phyloP scores from a whole-genome alignment of 371 early-diverging fungal genomes.

The Syncephalastrum monosporum region DNA sequence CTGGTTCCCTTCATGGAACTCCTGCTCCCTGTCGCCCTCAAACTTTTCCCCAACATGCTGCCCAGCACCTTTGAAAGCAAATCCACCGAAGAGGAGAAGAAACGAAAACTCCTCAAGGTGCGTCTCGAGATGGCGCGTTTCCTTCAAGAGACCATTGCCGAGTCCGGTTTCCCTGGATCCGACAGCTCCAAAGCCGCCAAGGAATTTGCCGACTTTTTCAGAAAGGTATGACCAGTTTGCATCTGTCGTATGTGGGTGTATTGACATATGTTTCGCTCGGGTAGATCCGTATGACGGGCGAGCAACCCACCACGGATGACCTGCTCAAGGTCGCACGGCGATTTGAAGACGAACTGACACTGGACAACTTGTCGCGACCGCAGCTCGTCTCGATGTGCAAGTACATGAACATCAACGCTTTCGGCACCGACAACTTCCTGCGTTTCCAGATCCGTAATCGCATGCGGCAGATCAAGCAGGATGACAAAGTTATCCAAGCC shows the following conservation, averaged over 20 bases:
- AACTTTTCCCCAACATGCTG: constrained; percentile 96
- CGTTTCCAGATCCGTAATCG: constrained; percentile 86
- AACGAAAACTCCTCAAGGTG: constrained; percentile 81
- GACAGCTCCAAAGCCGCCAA: constrained; percentile 62
- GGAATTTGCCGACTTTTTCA: constrained; percentile 81
- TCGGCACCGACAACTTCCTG: constrained; percentile 94
- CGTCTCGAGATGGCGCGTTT: constrained; percentile 94
- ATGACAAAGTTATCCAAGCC: constrained; percentile 82
- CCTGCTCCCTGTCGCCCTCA: constrained; percentile 86
- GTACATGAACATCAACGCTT: constrained; percentile 91
- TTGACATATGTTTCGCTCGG: not conserved
- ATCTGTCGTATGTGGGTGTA: not conserved
- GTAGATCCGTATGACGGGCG: constrained; percentile 86
- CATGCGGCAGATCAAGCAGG: constrained; percentile 83
- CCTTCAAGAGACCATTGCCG: constrained; percentile 93
- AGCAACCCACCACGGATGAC: constrained; percentile 80
- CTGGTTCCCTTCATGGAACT: constrained; percentile 96
- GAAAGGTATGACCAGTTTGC: constrained; percentile 50
- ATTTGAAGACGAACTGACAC: constrained; percentile 90
- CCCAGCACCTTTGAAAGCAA: constrained; percentile 95
- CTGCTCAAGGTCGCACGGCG: constrained; percentile 81
- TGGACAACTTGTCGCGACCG: constrained; percentile 91
- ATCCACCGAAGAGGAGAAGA: constrained; percentile 88
- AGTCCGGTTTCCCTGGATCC: constrained; percentile 69
- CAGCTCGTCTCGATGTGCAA: constrained; percentile 93